Percentiles rank a stretch among this genome's conserved stretches.
Conservation (phyloP, 2,329 filamentous ascomycete species). For the Gremmenia infestans region DNA sequence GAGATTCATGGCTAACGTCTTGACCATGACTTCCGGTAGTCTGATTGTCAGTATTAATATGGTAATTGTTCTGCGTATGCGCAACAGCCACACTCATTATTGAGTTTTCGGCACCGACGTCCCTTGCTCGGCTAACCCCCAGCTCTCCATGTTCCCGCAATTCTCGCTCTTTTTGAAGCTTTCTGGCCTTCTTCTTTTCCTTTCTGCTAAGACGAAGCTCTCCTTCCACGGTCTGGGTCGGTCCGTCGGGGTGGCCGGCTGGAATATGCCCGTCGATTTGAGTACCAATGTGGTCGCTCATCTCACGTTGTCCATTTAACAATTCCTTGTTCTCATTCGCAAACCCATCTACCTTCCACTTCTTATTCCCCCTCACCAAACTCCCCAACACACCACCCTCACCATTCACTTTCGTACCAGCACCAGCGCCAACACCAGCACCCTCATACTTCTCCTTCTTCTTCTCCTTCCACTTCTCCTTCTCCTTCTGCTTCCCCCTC, state of each 20-base stretch:
- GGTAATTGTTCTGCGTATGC: not conserved
- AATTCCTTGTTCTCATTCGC: not conserved
- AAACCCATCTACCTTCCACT: not conserved
- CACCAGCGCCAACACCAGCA: too few relatives aligned
- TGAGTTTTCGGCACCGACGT: not conserved
- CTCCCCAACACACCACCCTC: not conserved
- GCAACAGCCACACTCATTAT: not conserved
- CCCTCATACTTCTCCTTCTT: not conserved
- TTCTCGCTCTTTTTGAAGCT: not conserved
- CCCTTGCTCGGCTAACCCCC: not conserved
- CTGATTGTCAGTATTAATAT: too few relatives aligned
- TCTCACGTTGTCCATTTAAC: too few relatives aligned
- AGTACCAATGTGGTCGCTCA: too few relatives aligned
- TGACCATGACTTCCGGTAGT: not conserved
- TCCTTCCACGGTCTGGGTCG: not conserved
- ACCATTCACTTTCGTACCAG: not conserved
- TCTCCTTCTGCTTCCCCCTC: too few relatives aligned
- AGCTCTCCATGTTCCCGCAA: not conserved
- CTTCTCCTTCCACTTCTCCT: too few relatives aligned
- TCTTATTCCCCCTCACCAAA: not conserved
- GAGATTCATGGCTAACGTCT: not conserved
- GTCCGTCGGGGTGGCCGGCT: not conserved
- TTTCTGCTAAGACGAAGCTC: not conserved
- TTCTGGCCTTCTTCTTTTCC: not conserved
- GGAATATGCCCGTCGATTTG: too few relatives aligned